These are phyloP conservation scores for Quercus aquifolioides DNA, from an alignment of 306 rosid genomes.

Conservation along the genomic window DNA sequence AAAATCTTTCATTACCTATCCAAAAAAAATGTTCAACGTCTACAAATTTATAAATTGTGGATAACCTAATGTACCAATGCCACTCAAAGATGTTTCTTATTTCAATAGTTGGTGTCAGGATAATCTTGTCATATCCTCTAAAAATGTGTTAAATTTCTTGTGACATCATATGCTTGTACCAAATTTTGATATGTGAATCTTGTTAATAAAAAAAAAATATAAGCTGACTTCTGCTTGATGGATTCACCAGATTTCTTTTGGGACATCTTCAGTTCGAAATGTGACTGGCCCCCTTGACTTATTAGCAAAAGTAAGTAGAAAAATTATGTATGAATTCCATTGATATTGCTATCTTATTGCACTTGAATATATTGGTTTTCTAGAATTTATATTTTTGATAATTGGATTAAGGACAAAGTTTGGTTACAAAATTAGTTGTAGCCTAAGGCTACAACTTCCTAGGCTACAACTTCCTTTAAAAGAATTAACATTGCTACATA, in stretches of 20 bases:
- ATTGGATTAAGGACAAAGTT: not conserved
- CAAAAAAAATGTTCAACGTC: not conserved
- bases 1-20: too few relatives aligned
- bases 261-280: conserved; percentile 45
- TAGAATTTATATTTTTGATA: not conserved
- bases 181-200: conserved; percentile 11
- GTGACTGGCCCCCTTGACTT: conserved; percentile 29
- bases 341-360: not conserved
- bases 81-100: not conserved
- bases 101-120: not conserved
- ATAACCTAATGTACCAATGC: not conserved
- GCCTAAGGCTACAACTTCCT: too few relatives aligned
- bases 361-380: not conserved
- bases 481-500: too few relatives aligned
- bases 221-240: conserved; percentile 28
- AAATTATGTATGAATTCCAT: conserved; percentile 3
- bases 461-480: too few relatives aligned
- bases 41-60: not conserved
- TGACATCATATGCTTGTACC: not conserved
- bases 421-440: too few relatives aligned
- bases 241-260: conserved; percentile 55
- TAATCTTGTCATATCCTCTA: not conserved
- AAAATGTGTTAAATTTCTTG: not conserved
- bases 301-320: conserved; percentile 59
- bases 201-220: not conserved